phyloP scores from a whole-genome alignment of 208 protist genomes.

The Leishmania lainsoni region DNA sequence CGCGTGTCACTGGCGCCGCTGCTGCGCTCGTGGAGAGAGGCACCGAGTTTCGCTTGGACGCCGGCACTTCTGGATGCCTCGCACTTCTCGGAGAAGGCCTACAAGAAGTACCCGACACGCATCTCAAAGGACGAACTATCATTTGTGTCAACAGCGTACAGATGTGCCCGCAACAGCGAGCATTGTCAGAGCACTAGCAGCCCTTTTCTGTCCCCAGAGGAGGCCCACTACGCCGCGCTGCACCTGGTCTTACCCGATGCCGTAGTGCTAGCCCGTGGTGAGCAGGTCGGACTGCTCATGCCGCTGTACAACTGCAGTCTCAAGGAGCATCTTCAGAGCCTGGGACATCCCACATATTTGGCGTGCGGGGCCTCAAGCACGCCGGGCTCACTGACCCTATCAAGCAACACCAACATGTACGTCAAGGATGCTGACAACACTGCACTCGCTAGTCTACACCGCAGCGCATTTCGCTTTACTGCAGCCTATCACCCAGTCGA shows the following conservation, averaged over 20 bases:
- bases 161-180: conserved; percentile 14
- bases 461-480: background rate
- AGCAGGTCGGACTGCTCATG: conserved; percentile 73
- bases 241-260: conserved; percentile 73
- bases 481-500: conserved; percentile 50
- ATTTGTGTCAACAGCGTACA: conserved; percentile 32
- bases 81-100: conserved; percentile 10
- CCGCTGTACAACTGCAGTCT: conserved; percentile 68
- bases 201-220: conserved; percentile 16
- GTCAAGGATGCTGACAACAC: conserved; percentile 1
- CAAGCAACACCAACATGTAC: background rate
- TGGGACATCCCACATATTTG: background rate
- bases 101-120: conserved; percentile 44
- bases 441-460: background rate
- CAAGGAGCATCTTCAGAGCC: conserved; percentile 52
- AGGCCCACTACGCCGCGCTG: conserved; percentile 24
- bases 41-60: background rate
- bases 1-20: conserved; percentile 28
- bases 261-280: conserved; percentile 37
- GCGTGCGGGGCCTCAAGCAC: background rate
- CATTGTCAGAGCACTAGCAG: conserved; percentile 20
- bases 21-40: conserved; percentile 1
- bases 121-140: conserved; percentile 42
- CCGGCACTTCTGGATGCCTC: background rate
- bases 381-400: background rate